Base-by-base conservation (phyloP, 495 filamentous ascomycete genomes). In the Saxophila tyrrhenica region DNA sequence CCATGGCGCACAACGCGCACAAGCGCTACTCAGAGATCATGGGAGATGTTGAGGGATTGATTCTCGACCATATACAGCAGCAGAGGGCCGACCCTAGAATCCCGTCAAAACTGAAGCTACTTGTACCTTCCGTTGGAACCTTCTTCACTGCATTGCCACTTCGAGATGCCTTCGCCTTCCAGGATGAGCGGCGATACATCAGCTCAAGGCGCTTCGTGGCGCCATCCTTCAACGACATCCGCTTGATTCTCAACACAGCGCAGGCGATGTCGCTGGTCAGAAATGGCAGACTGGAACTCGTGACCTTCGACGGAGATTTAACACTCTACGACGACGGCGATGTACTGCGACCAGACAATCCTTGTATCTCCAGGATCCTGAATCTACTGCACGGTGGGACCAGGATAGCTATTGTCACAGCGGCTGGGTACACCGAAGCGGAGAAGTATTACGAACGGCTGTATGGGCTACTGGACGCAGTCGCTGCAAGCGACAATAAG, bases 301-400 rank as follows among this genome's bases (percentile, higher is more conserved):
- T 94, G 46, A 98, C 92, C 15, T 97, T 98, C 62, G 92, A 98
- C 67, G 94, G 94, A 65, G 94, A 98, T 63, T 89, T 98, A 13
- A 98, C 94, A 5, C 79, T 98, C 38, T 97, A 97, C 67, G 89
- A 95, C 58, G 91, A 98, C 64, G 94, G 91, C 11, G 73, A 87
- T 60, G 86, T 79, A 56, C 75, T 98, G 41, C 80, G 78, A 32
- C 65, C 77, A 1, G 73, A 77, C 19, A 94, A 83, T 67, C 84
- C 87, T 0, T 84, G 94, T 13, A 88, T 97, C 52, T 67, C 81
- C 0, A 80, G 86, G 5, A 81, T 98, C 39, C 67, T 95, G 15
- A 73, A 75, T n/a, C 71, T 88, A 2, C 71, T 88, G 29, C 56
- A 57, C 9, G 72, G 71, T 44, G 78, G 74, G 2, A 81, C 85